Base-by-base conservation (phyloP, 768 basidiomycete species). In the Steccherinum ochraceum region DNA sequence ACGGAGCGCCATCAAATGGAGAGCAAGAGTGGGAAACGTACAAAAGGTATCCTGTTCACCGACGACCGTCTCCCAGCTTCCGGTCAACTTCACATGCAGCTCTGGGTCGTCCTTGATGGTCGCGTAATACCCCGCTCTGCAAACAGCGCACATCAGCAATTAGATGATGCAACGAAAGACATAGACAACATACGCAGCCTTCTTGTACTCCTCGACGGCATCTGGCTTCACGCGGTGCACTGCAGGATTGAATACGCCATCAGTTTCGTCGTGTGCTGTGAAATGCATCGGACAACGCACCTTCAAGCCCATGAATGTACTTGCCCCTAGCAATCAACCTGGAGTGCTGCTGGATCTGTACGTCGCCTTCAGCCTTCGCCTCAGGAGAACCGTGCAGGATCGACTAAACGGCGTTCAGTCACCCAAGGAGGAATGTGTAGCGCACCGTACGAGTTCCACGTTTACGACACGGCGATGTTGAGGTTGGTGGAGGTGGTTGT, bases 321-420 rank as follows among this genome's bases (percentile, higher is more conserved):
- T 98, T 98, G 43, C 93, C 92, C 52, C 95, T 75, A 26, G 90
- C 95, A 39, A 99, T 86, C 5, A 94, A 69, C 59, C 83, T 78
- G 2, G 91, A 93, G 65, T 98, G 93, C 61, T 94, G 89, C 51
- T 80, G 79, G 42, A 78, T 70, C 51, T 86, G 84, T 30, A 81
- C 69, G 46, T 89, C 88, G 39, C 92, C 89, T 41, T 84, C 89
- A 61, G 78, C 75, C 69, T 89, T 87, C 42, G 94, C 94, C 61
- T 93, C 84, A 43, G 84, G 83, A 24, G 91, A 93, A n/a, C 96
- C 96, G 67, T 98, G 93, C 52, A 99, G 72, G 50, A 99, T 65
- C 18, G 87, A 81, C 92, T 93, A 68, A 35, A 16, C n/a, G n/a
- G n/a, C n/a, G n/a, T n/a, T n/a, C n/a, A n/a, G n/a, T n/a, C n/a